Evolutionary conservation across 2,329 filamentous ascomycete species (phyloP), one percentile per base, ranked within the genome.

Genomic region (Decorospora gaudefroyi): DNA sequence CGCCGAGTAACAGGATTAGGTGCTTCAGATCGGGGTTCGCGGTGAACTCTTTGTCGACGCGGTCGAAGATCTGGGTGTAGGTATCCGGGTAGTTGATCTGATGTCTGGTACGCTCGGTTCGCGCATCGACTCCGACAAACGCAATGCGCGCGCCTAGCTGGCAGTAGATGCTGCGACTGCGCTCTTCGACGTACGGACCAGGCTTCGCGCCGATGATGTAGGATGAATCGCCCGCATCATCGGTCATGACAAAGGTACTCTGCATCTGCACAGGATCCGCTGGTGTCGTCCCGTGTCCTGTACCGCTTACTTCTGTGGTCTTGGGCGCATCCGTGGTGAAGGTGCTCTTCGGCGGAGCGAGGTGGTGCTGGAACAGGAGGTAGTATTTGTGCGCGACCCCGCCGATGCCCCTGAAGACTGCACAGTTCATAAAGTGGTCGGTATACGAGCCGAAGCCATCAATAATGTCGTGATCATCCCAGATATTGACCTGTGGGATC

Each of bases 21-120:
- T 86, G 83, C 69, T 82, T 85, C 63, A 85, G 78, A 12, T 79
- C 74, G 18, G 76, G 76, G 42, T 79, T 76, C 0, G 73, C 75
- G 0, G 68, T 61, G 8, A 85, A 71, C 51, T 84, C 80, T 8
- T 69, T 65, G 19, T 76, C 65, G 3, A 83, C 68, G 3, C 80
- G 78, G 23, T 75, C 62, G 59, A 85, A 85, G 32, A 86, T 76
- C 74, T 80, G 51, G 62, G 80, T 65, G 73, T 86, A 70, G 68
- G 90, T 73, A 70, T 86, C 72, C 44, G 76, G 69, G 61, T 96
- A 96, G 74, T 96, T 96, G 72, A 97, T 84, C 72, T 96, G 90
- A 63, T 95, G 90, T 25, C 92, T 83, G 6, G 92, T 96, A 16
- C 91, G 87, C 80, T 85, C 79, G n/a, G 80, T 82, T 10, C 80